Evolutionary conservation across 495 filamentous ascomycete species (phyloP), one percentile per base, ranked within the genome.

Genomic region (Entonaema liquescens): DNA sequence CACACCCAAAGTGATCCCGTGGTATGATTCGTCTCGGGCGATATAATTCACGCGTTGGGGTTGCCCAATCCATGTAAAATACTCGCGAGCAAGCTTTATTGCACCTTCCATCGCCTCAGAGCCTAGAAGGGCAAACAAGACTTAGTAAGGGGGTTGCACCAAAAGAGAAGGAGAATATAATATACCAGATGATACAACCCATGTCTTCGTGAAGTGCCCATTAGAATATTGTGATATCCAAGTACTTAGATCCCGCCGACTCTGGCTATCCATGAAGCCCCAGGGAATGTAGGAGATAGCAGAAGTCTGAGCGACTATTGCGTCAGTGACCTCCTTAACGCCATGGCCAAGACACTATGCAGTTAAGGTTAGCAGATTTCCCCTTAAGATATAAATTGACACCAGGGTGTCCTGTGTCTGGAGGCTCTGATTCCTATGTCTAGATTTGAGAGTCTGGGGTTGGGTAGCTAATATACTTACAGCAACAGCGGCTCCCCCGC

Each of bases 61-160:
- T 58, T 83, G 72, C 1, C 69, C 67, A 21, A 70, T 74, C 78
- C 92, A 89, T 5, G 89, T 80, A 68, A 85, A 90, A 69, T 89
- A 92, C 75, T 93, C 91, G 12, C 86, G 83, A 19, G 89, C 85
- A 8, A 93, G 79, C 70, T 93, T 93, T 54, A 92, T 75, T 8
- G 90, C 86, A 5, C 88, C 87, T 71, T 94, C 91, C 56, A 91
- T 84, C 7, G 90, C 90, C 80, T 93, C 91, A 35, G 87, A 90
- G 3, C 90, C 90, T 89, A 66, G 12, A 7, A 23, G 35, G 35
- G 3, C 29, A 44, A 7, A 38, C 49, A 17, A 66, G 54, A 28
- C 58, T 29, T 19, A 53, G 53, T 7, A 49, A 49, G 13, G 42
- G 26, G 15, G 1, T 2, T n/a, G 13, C 13, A 28, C 11, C 3